Base-by-base conservation (phyloP, 805 yeast genomes). In the Cyberlindnera saturnus region DNA sequence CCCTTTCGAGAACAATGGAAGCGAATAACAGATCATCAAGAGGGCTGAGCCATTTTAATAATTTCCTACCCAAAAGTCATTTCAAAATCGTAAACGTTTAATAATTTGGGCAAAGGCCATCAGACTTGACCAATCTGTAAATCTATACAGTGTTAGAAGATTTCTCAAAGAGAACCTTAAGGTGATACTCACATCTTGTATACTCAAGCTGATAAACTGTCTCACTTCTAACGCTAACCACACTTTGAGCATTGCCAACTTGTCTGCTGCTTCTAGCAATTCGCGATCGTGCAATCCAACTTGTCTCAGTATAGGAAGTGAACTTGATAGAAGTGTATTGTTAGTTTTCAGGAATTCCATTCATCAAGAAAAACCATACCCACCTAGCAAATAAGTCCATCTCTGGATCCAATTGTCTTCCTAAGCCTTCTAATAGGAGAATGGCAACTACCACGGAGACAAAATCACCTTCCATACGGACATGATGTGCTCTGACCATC, bases 391-490 rank as follows among this genome's bases (percentile, higher is more conserved):
- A 91, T 40, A 93, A 74, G 65, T 93, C 99, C 56, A 93, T 71
- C 35, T 88, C 81, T 2, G 98, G 97, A 63, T 93, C 96, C 43
- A 93, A 70, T 63, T 85, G 96, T 59, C 98, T 74, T 17, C 99
- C 98, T 42, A 93, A 85, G 10, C 99, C 99, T 63, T 93, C 99
- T 44, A 93, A 67, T 43, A 93, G 69, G 42, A 93, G 66, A 19
- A 93, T 89, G 1, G 98, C 96, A 29, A 93, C 88, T n/a, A 93
- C 84, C 19, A 93, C 96, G 28, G 96, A 88, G 35, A 93, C 81
- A 59, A 93, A 93, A 63, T 93, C 99, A 6, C 96, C 95, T 59
- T 93, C 99, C 96, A 93, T 86, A 58, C 96, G 74, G 18, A 93
- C 99, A 63, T 93, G 99, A 62, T 93, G 99, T 10, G 71, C 69